Evolutionary conservation across 2,329 filamentous ascomycete genomes (phyloP), one percentile per base, ranked within the genome.

Genomic region (Ophiostoma sp.): DNA sequence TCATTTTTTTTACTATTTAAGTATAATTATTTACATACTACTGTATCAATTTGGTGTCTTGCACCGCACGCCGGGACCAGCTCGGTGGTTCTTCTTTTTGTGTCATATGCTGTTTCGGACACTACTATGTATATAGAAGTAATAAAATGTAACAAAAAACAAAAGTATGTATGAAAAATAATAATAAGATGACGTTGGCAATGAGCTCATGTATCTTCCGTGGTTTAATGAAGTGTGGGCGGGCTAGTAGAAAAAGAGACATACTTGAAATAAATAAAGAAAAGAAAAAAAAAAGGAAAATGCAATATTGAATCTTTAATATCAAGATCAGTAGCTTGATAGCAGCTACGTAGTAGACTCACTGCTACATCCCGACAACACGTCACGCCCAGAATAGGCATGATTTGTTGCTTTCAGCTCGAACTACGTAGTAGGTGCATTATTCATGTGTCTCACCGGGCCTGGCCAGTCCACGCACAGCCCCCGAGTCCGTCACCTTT

Each of bases 41-140:
- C n/a, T n/a, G 0, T 27, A 4, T 27, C n/a, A 0, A 10, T 60
- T 33, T 23, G 54, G 23, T 60, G 8, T 65, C 41, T 17, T 17
- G 41, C 5, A 27, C 15, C 11, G 52, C 39, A 8, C 27, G 27
- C 27, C 57, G 57, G 57, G 57, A 33, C 57, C 57, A 62, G 27
- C 57, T 62, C 57, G 57, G 57, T 62, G 57, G 57, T 62, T 62
- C 57, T 33, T 62, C 27, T 60, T 62, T 54, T 11, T 57, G n/a
- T 57, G 52, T 57, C 52, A 27, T 57, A 57, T 57, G 52, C n/a
- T 57, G 52, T 57, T 57, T 23, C 52, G n/a, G 52, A 15, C 44
- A 39, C 15, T 41, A 13, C 39, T 41, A 11, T 41, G 10, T 13
- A 41, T 13, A 41, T 11, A 41, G 13, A 13, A 15, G 39, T 41